Percentiles rank a stretch among this genome's conserved stretches.
These are phyloP conservation scores for Camelina sativa DNA, from an alignment of 345 rosid genomes.

Conservation along the genomic window DNA sequence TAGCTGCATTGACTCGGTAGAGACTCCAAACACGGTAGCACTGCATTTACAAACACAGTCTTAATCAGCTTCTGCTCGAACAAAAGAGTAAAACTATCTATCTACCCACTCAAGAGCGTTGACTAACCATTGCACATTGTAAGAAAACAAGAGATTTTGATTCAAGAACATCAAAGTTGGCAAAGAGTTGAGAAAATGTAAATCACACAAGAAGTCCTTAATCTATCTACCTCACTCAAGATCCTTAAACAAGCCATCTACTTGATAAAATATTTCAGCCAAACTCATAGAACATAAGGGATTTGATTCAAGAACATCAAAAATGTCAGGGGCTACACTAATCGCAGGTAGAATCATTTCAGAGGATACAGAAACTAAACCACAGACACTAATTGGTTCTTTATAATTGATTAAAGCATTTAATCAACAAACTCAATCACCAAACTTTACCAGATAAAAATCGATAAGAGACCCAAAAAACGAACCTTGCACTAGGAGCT, in stretches of 20 bases:
- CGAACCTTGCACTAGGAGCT: conserved; percentile 94
- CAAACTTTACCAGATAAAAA: not conserved
- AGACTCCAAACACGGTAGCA: conserved; percentile 94
- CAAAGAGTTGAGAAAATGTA: not conserved
- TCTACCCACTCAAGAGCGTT: not conserved
- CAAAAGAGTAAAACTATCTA: not conserved
- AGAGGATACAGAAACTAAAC: conserved; percentile 10
- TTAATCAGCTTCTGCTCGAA: conserved; percentile 8
- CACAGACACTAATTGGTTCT: not conserved
- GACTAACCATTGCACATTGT: not conserved
- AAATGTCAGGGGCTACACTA: not conserved
- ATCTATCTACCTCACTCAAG: conserved; percentile 4
- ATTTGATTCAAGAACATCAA: conserved; percentile 24
- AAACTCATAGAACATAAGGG: not conserved
- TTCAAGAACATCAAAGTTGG: not conserved
- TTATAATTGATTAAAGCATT: too few relatives aligned
- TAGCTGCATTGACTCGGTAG: conserved; percentile 97
- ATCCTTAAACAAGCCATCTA: not conserved
- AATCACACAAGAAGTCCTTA: not conserved
- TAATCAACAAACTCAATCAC: not conserved
- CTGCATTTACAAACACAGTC: conserved; percentile 49
- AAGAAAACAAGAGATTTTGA: not conserved
- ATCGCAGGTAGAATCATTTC: not conserved
- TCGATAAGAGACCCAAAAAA: not conserved
- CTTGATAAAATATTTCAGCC: not conserved